phyloP scores from a whole-genome alignment of 176 grass and related monocot genomes.

The Triticum urartu region DNA sequence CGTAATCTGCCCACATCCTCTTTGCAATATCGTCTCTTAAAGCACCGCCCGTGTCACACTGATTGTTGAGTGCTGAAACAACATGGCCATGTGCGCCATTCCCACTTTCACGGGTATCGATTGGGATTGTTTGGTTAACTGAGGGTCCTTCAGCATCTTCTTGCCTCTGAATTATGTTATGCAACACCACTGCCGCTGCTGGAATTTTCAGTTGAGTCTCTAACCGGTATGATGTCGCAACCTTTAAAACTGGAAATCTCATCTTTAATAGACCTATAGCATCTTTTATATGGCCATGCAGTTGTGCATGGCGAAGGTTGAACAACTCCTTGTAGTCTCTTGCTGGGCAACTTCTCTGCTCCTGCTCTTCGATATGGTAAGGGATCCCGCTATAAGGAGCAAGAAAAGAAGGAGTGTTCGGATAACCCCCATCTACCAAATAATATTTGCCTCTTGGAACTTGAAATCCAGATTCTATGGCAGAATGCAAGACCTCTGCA shows the following conservation, averaged over 20 bases:
- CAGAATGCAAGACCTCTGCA: conserved; percentile 37
- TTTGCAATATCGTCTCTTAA: conserved; percentile 37
- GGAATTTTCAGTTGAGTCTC: conserved; percentile 56
- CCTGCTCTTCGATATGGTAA: conserved; percentile 31
- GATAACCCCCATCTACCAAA: conserved; percentile 44
- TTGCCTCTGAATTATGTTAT: conserved; percentile 52
- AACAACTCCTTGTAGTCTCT: conserved; percentile 51
- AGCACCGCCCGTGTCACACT: conserved; percentile 24
- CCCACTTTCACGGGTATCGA: conserved; percentile 11
- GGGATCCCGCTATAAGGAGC: conserved; percentile 30
- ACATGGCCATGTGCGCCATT: conserved; percentile 25
- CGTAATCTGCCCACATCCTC: conserved; percentile 40
- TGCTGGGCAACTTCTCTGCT: conserved; percentile 24
- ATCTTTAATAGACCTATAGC: conserved; percentile 42
- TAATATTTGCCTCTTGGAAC: conserved; percentile 43
- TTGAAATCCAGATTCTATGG: conserved; percentile 39
- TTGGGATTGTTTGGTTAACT: neutral
- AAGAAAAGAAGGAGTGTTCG: conserved; percentile 44
- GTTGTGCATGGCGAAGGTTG: conserved; percentile 47
- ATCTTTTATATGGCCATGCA: conserved; percentile 34
- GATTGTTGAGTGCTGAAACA: conserved; percentile 29
- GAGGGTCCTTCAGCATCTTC: neutral
- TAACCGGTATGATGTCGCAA: conserved; percentile 38
- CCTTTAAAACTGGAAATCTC: conserved; percentile 55
- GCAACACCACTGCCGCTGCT: conserved; percentile 31